Conservation (phyloP, 805 yeast genomes). For the Myxozyma neglecta region DNA sequence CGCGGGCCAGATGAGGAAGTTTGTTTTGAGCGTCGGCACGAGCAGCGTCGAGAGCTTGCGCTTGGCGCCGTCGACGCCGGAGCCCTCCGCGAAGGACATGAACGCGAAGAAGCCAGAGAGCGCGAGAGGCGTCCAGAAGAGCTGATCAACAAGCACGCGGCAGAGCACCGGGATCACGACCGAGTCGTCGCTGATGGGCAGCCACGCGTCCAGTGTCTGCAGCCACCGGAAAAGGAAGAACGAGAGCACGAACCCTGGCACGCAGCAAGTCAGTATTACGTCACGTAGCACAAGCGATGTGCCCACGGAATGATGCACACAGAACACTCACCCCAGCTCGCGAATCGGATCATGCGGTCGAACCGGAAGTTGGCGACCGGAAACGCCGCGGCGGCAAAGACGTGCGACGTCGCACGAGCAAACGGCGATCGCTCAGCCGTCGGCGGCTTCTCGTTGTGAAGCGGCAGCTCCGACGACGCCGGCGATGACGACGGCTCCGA, state of each 20-base stretch:
- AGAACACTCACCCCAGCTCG: conserved; percentile 59
- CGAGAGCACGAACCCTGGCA: conserved; percentile 63
- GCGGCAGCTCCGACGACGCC: too few species aligned
- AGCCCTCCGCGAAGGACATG: conserved; percentile 78
- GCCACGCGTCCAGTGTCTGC: conserved; percentile 70
- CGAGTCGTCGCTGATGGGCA: conserved; percentile 62
- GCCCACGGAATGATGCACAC: background rate
- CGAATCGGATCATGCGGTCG: conserved; percentile 53
- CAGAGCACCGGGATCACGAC: conserved; percentile 74
- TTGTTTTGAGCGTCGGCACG: conserved; percentile 60
- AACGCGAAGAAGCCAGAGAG: conserved; percentile 78
- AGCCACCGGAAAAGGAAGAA: conserved; percentile 90
- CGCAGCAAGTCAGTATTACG: background rate
- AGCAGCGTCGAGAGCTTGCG: conserved; percentile 63
- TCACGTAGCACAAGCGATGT: background rate
- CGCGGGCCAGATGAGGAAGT: conserved; percentile 89
- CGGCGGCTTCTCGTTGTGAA: conserved; percentile 23
- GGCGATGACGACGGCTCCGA: too few species aligned
- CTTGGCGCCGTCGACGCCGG: conserved; percentile 62
- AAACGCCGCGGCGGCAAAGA: conserved; percentile 22
- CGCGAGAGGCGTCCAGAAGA: conserved; percentile 82
- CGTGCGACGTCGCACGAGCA: conserved; percentile 22
- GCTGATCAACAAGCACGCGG: conserved; percentile 85
- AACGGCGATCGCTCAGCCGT: conserved; percentile 29
- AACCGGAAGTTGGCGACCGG: conserved; percentile 13